Percentiles rank a stretch among this genome's conserved stretches.
phyloP scores from a whole-genome alignment of 2,329 filamentous ascomycete species.

The Colletotrichum agaves region DNA sequence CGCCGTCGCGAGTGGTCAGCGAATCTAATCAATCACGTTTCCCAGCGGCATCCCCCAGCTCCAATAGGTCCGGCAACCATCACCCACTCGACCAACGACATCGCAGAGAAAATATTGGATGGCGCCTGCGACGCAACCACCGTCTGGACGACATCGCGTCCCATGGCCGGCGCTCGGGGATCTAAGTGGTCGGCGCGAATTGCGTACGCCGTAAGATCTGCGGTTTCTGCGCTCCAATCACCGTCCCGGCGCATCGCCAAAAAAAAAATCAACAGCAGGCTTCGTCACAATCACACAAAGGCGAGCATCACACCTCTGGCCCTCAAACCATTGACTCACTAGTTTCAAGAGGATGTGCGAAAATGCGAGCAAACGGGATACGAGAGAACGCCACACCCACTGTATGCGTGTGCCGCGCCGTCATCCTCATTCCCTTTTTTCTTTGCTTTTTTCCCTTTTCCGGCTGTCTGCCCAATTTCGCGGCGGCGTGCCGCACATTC shows the following conservation, averaged over 20 bases:
- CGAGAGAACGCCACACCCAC: not conserved
- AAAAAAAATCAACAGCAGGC: no score
- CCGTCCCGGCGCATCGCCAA: slow-evolving; percentile 29
- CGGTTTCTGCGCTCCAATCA: slow-evolving; percentile 29
- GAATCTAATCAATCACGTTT: slow-evolving; percentile 13
- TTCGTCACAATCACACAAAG: slow-evolving; percentile 1
- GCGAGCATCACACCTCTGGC: not conserved
- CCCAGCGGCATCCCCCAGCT: not conserved
- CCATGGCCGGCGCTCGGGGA: slow-evolving; percentile 26
- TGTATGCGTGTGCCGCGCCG: not conserved
- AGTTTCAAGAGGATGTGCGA: no score
- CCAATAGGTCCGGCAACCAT: not conserved
- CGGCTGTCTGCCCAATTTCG: not conserved
- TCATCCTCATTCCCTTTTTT: slow-evolving; percentile 4
- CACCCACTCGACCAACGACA: not conserved
- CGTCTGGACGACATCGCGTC: slow-evolving; percentile 14
- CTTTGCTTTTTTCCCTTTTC: not conserved
- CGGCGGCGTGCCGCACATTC: slow-evolving; percentile 3
- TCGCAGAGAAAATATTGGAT: not conserved
- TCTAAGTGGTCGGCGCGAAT: slow-evolving; percentile 23
- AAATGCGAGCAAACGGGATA: no score
- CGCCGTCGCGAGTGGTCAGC: not conserved
- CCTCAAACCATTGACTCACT: not conserved
- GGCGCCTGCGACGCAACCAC: not conserved
- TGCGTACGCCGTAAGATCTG: no score